Percentiles rank a stretch among this genome's conserved stretches.
phyloP scores from a whole-genome alignment of 352 stramenopile genomes.

The Hyaloperonospora brassicae region DNA sequence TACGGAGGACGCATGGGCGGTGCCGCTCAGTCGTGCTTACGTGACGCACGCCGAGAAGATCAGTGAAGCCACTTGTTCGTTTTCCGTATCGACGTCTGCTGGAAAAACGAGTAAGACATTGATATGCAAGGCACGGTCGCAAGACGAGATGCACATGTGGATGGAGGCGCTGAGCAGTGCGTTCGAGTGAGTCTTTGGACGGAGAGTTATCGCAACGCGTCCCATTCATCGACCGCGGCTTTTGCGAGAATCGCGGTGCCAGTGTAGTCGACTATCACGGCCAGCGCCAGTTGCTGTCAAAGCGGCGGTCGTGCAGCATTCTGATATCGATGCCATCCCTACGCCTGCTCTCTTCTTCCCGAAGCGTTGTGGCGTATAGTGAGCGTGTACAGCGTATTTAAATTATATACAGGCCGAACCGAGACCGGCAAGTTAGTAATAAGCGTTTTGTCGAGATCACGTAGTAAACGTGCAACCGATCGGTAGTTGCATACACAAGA shows the following conservation, averaged over 20 bases:
- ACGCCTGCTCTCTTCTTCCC: conserved; percentile 12
- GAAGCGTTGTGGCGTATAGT: conserved; percentile 12
- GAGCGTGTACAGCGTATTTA: conserved; percentile 37
- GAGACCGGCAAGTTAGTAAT: conserved; percentile 32
- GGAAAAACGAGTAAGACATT: conserved; percentile 68
- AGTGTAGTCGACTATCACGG: conserved; percentile 36
- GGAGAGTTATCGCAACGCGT: conserved; percentile 13
- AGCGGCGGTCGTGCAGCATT: conserved; percentile 9
- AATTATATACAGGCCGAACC: conserved; percentile 33
- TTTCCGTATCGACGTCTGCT: conserved; percentile 53
- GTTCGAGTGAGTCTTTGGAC: conserved; percentile 35
- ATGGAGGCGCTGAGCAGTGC: conserved; percentile 50
- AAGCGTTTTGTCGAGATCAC: conserved; percentile 31
- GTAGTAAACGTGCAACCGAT: conserved; percentile 22
- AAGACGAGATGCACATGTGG: conserved; percentile 75
- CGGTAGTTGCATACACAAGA: conserved; percentile 33
- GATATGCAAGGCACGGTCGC: conserved; percentile 52
- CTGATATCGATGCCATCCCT: conserved; percentile 14
- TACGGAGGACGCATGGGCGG: conserved; percentile 71
- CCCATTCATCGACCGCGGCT: conserved; percentile 17
- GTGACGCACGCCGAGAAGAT: conserved; percentile 63
- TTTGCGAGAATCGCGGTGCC: conserved; percentile 12
- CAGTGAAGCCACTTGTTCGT: conserved; percentile 46
- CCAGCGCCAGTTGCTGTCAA: conserved; percentile 13
- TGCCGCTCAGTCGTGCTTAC: conserved; percentile 68